Evolutionary conservation across 129 eudicot genomes (phyloP), one percentile per base, ranked within the genome.

Genomic region (Erigeron canadensis): DNA sequence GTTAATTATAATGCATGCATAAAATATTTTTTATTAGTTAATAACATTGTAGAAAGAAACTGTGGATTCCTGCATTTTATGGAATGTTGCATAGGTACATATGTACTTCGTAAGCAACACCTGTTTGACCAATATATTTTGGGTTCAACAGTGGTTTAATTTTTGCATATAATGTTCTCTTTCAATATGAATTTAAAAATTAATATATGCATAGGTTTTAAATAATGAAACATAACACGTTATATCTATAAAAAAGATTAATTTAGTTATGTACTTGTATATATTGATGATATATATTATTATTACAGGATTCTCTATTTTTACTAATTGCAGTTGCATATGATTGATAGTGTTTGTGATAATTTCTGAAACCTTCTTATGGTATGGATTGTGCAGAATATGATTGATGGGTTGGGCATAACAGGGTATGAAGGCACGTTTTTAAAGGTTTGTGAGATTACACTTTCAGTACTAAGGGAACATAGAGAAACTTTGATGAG

Each of bases 341-440:
- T 65, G 65, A 55, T 58, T 28, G 34, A 50, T 40, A 42, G 11
- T 42, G 59, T 58, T 54, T 10, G 16, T 2, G 22, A 21, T 51
- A 60, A 53, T 48, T 61, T 71, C 72, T 67, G 39, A 65, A 72
- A 63, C 28, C 60, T 66, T 63, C 11, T 71, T 65, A n/a, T 64
- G 51, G 41, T 37, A 65, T 65, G 65, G 76, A 55, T 55, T 70
- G n/a, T 86, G 78, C 83, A 94, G 97, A 95, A 95, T 80, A 90
- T 95, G 89, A 87, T 95, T 78, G 99, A 95, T 81, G 99, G 99
- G 46, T 75, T 95, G 79, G 99, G 99, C 40, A 95, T 95, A 54
- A 95, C 99, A 40, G 99, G 99, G 38, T 84, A 90, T 74, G 99
- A 95, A 79, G 99, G 99, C 54, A 83, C 89, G 19, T 95, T 86